Evolutionary conservation across 805 yeast species (phyloP).

Genomic region (Teunomyces stri): DNA sequence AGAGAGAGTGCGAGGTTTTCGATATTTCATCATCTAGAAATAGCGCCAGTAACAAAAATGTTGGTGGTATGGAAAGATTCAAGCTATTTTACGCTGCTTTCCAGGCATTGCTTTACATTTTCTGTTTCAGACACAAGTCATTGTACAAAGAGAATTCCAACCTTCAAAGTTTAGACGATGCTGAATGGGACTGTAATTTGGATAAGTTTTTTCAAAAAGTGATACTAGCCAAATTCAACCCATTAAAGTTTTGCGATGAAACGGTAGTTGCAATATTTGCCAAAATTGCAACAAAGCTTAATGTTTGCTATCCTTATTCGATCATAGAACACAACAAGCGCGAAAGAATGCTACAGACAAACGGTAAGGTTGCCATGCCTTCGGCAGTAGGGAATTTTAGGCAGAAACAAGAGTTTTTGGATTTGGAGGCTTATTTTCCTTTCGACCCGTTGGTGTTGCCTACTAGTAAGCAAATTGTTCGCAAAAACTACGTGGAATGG

Average conservation of each 20-base stretch:
- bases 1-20: conserved; percentile 80
- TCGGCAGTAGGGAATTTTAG: conserved; percentile 42
- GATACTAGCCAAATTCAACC: conserved; percentile 86
- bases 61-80: conserved; percentile 84
- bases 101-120: conserved; percentile 86
- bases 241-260: conserved; percentile 88
- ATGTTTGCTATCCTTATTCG: conserved; percentile 89
- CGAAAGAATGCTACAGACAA: conserved; percentile 53
- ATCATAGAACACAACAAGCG: conserved; percentile 88
- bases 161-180: conserved; percentile 15
- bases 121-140: conserved; percentile 77
- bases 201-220: conserved; percentile 86
- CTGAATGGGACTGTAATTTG: conserved; percentile 73
- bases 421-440: conserved; percentile 93
- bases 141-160: conserved; percentile 42
- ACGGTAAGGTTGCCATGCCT: conserved; percentile 31
- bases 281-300: conserved; percentile 82
- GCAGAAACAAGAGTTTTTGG: conserved; percentile 78
- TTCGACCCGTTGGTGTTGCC: conserved; percentile 87
- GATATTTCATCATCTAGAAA: conserved; percentile 24
- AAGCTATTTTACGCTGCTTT: conserved; percentile 86
- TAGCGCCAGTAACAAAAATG: conserved; percentile 19
- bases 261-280: conserved; percentile 94
- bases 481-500: conserved; percentile 72
- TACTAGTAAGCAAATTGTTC: conserved; percentile 52